These are phyloP conservation scores for Phytophthora fragariaefolia DNA, from an alignment of 352 stramenopile species.

Conservation along the genomic window DNA sequence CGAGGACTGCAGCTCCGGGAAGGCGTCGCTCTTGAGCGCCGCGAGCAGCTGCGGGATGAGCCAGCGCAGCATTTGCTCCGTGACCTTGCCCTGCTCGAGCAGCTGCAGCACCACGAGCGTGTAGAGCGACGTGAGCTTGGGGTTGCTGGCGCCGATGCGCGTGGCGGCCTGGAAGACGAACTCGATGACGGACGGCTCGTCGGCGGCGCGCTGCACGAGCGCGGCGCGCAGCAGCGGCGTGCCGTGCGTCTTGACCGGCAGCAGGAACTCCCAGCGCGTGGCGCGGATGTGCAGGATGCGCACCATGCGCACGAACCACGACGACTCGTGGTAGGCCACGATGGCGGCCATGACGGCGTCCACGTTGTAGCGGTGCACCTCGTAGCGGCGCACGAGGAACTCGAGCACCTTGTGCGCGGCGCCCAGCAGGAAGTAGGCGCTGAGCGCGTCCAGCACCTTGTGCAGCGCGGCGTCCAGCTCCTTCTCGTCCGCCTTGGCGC, in stretches of 20 bases:
- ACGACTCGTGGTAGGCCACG: conserved; percentile 86
- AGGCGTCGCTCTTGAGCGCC: conserved; percentile 67
- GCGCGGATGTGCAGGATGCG: conserved; percentile 81
- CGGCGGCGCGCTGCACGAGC: conserved; percentile 75
- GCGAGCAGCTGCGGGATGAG: conserved; percentile 78
- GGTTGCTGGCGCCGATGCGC: conserved; percentile 67
- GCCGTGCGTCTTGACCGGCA: conserved; percentile 74
- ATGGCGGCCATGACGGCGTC: conserved; percentile 84
- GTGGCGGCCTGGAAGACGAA: conserved; percentile 74
- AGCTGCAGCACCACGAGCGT: conserved; percentile 82
- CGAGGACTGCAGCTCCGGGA: conserved; percentile 81
- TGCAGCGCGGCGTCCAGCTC: conserved; percentile 72
- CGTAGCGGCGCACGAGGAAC: conserved; percentile 90
- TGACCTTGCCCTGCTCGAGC: conserved; percentile 69
- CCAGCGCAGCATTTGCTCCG: conserved; percentile 78
- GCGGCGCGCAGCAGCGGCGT: conserved; percentile 69
- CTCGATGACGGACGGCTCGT: conserved; percentile 78
- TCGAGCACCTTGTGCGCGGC: conserved; percentile 90
- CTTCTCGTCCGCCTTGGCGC: conserved; percentile 58
- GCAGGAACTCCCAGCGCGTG: conserved; percentile 86
- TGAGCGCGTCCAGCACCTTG: conserved; percentile 84
- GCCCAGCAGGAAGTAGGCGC: conserved; percentile 78
- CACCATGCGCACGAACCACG: conserved; percentile 88
- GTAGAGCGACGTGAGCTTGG: conserved; percentile 89
- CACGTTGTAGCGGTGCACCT: conserved; percentile 89